phyloP scores from a whole-genome alignment of 2,329 filamentous ascomycete genomes.

The Xylaria polymorpha region DNA sequence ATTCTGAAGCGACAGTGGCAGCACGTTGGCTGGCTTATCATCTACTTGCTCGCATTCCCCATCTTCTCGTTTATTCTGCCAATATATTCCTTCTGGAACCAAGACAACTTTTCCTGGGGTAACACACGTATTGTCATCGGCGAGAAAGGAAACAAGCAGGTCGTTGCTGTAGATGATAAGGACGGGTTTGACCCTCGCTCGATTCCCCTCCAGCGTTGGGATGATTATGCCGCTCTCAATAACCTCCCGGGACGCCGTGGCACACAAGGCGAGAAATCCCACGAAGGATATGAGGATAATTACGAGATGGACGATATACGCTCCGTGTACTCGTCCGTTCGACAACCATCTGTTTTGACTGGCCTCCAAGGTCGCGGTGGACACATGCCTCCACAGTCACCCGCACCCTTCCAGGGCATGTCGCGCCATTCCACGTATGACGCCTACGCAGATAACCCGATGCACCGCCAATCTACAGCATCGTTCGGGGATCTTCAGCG shows the following conservation, averaged over 20 bases:
- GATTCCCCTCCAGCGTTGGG: constrained; percentile 95
- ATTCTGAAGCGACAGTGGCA: constrained; percentile 98
- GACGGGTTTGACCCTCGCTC: constrained; percentile 87
- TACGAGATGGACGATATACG: constrained; percentile 99
- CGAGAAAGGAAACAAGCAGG: constrained; percentile 89
- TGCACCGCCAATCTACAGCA: constrained; percentile 77
- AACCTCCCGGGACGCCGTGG: constrained; percentile 92
- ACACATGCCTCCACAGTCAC: constrained; percentile 87
- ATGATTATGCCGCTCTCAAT: constrained; percentile 90
- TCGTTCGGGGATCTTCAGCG: constrained; percentile 69
- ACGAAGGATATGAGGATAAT: constrained; percentile 76
- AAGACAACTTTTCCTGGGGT: constrained; percentile 99
- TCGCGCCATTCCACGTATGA: constrained; percentile 57
- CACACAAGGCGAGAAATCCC: constrained; percentile 71
- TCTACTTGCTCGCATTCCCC: constrained; percentile 95
- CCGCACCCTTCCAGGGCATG: constrained; percentile 73
- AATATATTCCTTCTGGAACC: constrained; percentile 99
- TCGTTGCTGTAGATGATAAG: constrained; percentile 88
- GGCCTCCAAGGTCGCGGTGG: constrained; percentile 78
- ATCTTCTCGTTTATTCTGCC: constrained; percentile 93
- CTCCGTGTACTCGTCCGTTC: constrained; percentile 93
- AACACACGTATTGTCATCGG: constrained; percentile 97
- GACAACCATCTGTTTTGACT: constrained; percentile 85
- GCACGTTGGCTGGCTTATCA: constrained; percentile 99
- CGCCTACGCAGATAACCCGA: constrained; percentile 62